Evolutionary conservation across 305 asterid genomes (phyloP).

Genomic region (Nicotiana rustica): DNA sequence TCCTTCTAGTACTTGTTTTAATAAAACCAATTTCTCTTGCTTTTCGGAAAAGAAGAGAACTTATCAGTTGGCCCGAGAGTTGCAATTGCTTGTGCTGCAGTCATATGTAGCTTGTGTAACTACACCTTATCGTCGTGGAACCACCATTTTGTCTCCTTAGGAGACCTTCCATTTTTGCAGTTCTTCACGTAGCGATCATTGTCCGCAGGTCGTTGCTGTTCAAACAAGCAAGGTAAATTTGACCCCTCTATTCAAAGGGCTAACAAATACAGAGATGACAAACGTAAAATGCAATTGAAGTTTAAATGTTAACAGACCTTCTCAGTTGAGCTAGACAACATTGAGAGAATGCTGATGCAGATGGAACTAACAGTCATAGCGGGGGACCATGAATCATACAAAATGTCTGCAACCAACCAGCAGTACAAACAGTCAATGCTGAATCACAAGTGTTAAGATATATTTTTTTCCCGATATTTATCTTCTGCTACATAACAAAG

Average conservation of each 20-base stretch:
- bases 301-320: slow-evolving; percentile 61
- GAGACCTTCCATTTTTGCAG: slow-evolving; percentile 91
- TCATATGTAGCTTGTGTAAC: slow-evolving; percentile 11
- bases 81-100: slow-evolving; percentile 19
- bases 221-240: slow-evolving; percentile 14
- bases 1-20: not conserved
- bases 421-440: not conserved
- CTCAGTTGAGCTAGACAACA: slow-evolving; percentile 90
- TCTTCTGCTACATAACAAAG: not conserved
- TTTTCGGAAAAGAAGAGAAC: not conserved
- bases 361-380: slow-evolving; percentile 97
- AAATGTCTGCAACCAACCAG: slow-evolving; percentile 64
- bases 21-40: slow-evolving; percentile 17
- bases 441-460: not conserved
- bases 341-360: slow-evolving; percentile 97
- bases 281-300: slow-evolving; percentile 21
- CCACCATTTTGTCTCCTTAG: slow-evolving; percentile 99
- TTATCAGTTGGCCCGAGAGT: not conserved
- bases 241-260: not conserved
- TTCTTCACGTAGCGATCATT: slow-evolving; percentile 95
- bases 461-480: not conserved
- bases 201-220: slow-evolving; percentile 96
- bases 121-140: slow-evolving; percentile 98
- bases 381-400: slow-evolving; percentile 98
- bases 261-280: not conserved